Evolutionary conservation across 306 rosid species (phyloP), one percentile per base, ranked within the genome.

Genomic region (Vigna mungo): DNA sequence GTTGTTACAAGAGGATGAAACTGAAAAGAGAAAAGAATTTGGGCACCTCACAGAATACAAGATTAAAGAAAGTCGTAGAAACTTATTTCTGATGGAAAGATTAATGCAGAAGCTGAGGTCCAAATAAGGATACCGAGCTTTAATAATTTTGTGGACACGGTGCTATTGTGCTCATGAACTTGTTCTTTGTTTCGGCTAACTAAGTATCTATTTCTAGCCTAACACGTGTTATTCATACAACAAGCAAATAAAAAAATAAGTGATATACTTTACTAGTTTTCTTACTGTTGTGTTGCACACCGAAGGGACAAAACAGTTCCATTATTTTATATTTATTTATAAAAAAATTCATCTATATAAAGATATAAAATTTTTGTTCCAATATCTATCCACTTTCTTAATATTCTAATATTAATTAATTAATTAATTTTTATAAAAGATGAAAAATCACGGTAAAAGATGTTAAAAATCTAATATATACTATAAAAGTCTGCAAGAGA

Each of bases 131-230:
- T 41, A 1, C 36, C 2, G 34, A 18, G 55, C 21, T 63, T 48
- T 39, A n/a, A 36, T 61, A 76, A 71, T 81, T 79, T 39, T 83
- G 85, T 86, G 88, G 78, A 75, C 80, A 30, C 44, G 78, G 78
- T 78, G 34, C 16, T 64, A 16, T 46, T 34, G 43, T 14, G 21
- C 36, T 25, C 68, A 55, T 34, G 49, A 41, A 84, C 47, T 56
- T 47, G n/a, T 65, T 49, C 12, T 17, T 9, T 54, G 6, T 4
- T 21, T 69, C 1, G 4, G 72, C 6, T 15, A 15, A 61, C 61
- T 6, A 25, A 5, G 51, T 68, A 21, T 43, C 56, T 20, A 37
- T 53, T 71, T 71, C 72, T 34, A 12, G 64, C 37, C 83, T 84
- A 43, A 76, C 86, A 80, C 89, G 86, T 88, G 86, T 85, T 52